phyloP scores from a whole-genome alignment of 2,329 filamentous ascomycete species.

The Epichloe bromicola region DNA sequence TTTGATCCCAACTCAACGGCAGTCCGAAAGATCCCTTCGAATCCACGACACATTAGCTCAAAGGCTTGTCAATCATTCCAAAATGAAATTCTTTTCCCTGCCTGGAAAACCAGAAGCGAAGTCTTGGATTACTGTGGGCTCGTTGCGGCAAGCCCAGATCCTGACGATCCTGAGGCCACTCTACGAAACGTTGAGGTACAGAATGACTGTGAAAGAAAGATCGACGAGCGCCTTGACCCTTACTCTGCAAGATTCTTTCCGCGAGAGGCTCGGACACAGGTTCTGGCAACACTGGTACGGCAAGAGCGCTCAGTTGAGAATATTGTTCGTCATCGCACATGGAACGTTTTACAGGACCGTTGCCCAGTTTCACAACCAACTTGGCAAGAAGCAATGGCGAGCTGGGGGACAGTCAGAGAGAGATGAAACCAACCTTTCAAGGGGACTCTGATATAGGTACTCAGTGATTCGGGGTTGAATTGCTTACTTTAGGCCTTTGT shows the following conservation, averaged over 20 bases:
- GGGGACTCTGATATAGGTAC: neutral
- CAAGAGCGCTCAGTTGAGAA: conserved; percentile 66
- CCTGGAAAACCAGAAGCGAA: conserved; percentile 73
- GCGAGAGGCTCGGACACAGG: conserved; percentile 66
- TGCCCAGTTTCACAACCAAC: conserved; percentile 47
- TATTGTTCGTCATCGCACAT: conserved; percentile 71
- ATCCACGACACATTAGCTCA: conserved; percentile 42
- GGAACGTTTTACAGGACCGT: conserved; percentile 63
- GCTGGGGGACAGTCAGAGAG: conserved; percentile 26
- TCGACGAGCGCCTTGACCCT: conserved; percentile 84
- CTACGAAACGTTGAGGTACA: conserved; percentile 57
- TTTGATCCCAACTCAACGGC: conserved; percentile 76
- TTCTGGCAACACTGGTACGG: conserved; percentile 57
- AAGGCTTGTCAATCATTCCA: conserved; percentile 60
- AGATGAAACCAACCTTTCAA: neutral
- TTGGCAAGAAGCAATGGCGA: conserved; percentile 53
- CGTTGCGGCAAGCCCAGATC: conserved; percentile 78
- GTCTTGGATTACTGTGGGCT: conserved; percentile 80
- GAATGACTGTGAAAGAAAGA: conserved; percentile 55
- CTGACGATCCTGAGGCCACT: conserved; percentile 67
- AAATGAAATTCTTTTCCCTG: conserved; percentile 66
- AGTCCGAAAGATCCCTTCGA: conserved; percentile 39
- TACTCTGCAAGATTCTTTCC: conserved; percentile 79
- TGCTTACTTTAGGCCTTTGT: neutral
- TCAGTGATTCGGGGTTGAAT: too few species aligned